Evolutionary conservation across 176 grass and related monocot genomes (phyloP).

Genomic region (Hordeum marinum): DNA sequence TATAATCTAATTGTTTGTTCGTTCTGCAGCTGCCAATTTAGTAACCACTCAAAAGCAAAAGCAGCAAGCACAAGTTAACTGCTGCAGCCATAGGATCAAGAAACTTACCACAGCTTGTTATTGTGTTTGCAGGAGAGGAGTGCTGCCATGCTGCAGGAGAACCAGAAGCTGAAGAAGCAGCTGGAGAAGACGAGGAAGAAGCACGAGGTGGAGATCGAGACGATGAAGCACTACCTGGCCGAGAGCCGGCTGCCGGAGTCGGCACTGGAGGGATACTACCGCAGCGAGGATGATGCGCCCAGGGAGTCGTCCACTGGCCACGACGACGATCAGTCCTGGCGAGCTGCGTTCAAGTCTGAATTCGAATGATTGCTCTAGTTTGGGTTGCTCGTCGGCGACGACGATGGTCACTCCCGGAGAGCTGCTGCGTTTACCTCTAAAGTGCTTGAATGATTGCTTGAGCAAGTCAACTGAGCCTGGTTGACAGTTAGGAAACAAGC

Average conservation of each 20-base stretch:
- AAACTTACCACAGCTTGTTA: too few species aligned
- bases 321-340: constrained; percentile 82
- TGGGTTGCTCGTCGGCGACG: not conserved
- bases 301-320: not conserved
- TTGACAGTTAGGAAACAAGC: constrained; percentile 22
- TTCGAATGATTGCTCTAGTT: constrained; percentile 41
- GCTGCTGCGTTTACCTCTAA: constrained; percentile 60
- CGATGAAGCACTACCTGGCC: constrained; percentile 89
- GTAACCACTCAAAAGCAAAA: too few species aligned
- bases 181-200: constrained; percentile 85
- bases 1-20: too few species aligned
- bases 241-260: constrained; percentile 90
- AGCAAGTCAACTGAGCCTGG: constrained; percentile 37
- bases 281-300: constrained; percentile 8
- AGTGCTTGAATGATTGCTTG: constrained; percentile 35
- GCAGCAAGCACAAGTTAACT: not conserved
- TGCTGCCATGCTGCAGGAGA: constrained; percentile 54
- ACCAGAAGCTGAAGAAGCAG: constrained; percentile 78
- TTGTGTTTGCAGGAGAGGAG: constrained; percentile 50
- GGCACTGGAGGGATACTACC: constrained; percentile 61
- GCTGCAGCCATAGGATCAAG: too few species aligned
- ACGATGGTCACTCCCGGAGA: constrained; percentile 78
- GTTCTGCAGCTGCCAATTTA: too few species aligned
- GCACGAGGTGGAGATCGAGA: constrained; percentile 77
- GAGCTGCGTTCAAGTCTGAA: constrained; percentile 59